phyloP scores from a whole-genome alignment of 2,329 filamentous ascomycete genomes.

The Pezicula neosporulosa region DNA sequence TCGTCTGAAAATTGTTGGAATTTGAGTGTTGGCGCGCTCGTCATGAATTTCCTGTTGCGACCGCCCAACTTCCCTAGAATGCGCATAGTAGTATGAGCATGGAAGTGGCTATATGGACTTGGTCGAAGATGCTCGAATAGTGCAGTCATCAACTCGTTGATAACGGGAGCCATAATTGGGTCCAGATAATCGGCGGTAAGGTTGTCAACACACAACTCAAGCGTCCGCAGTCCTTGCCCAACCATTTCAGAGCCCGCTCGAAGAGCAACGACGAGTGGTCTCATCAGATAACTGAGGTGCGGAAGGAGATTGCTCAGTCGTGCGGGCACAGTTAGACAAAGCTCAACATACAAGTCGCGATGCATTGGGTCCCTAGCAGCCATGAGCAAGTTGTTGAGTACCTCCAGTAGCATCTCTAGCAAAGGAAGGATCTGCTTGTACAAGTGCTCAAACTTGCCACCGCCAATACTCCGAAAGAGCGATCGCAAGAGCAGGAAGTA shows the following conservation, averaged over 20 bases:
- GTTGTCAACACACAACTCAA: constrained; percentile 97
- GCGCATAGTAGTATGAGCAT: constrained; percentile 95
- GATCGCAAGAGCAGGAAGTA: constrained; percentile 93
- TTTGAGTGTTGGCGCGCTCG: constrained; percentile 76
- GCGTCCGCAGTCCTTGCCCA: constrained; percentile 85
- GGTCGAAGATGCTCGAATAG: constrained; percentile 94
- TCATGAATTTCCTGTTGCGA: constrained; percentile 93
- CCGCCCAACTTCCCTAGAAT: constrained; percentile 96
- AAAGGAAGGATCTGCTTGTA: constrained; percentile 98
- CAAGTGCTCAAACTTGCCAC: constrained; percentile 93
- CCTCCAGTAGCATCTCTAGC: constrained; percentile 95
- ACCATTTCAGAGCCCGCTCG: constrained; percentile 90
- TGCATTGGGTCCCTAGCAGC: constrained; percentile 88
- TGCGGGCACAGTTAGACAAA: constrained; percentile 93
- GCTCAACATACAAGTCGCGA: constrained; percentile 92
- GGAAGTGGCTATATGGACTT: constrained; percentile 93
- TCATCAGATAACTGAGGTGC: constrained; percentile 95
- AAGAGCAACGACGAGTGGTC: constrained; percentile 91
- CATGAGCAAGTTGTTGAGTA: constrained; percentile 89
- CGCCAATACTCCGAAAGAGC: constrained; percentile 93
- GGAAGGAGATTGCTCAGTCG: constrained; percentile 90
- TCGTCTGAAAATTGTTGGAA: constrained; percentile 89
- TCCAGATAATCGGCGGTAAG: constrained; percentile 96
- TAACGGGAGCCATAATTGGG: constrained; percentile 98
- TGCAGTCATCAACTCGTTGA: constrained; percentile 97